Base-by-base conservation (phyloP, 2,329 filamentous ascomycete genomes). In the Aspergillus carbonarius region DNA sequence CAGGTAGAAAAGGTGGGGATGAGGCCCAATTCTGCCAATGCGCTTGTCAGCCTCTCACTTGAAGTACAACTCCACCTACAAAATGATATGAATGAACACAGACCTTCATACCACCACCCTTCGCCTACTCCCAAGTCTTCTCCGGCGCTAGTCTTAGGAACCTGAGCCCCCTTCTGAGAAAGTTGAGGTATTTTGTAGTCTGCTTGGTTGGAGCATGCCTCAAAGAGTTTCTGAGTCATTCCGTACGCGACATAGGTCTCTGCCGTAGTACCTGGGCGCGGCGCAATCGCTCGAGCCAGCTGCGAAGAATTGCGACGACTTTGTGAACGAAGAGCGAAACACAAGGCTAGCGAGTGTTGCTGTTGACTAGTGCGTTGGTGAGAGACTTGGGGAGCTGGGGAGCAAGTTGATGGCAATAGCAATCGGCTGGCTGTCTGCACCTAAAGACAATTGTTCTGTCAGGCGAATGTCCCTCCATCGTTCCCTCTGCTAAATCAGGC, bases 1-100 rank as follows among this genome's bases (percentile, higher is more conserved):
- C 95, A 99, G 57, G 91, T 93, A 72, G 88, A 93, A 76, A 99
- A 99, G 0, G 92, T 98, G 0, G 92, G 91, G 32, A 85, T 82
- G 17, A 99, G 85, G 25, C 85, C 85, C 63, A 96, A 85, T 53
- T 88, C 91, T 96, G 68, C 13, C n/a, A 32, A 34, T 37, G 39
- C 49, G 53, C n/a, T 23, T 17, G 37, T 54, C 25, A 23, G 42
- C 15, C 35, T 30, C 13, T 10, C 3, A 54, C 18, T 18, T n/a
- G 35, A 25, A 54, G 58, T 20, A 18, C 6, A 17, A 46, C 13
- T 12, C 10, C 9, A 32, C n/a, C 15, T 13, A 34, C 13, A 7
- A 8, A 52, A 39, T 27, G 30, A 17, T 15, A 34, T 32, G 42
- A 3, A 46, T 9, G 13, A 30, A 50, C 30, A 76, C 83, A 56